Base-by-base conservation (phyloP, 257 asterid species). In the Fraxinus americana region DNA sequence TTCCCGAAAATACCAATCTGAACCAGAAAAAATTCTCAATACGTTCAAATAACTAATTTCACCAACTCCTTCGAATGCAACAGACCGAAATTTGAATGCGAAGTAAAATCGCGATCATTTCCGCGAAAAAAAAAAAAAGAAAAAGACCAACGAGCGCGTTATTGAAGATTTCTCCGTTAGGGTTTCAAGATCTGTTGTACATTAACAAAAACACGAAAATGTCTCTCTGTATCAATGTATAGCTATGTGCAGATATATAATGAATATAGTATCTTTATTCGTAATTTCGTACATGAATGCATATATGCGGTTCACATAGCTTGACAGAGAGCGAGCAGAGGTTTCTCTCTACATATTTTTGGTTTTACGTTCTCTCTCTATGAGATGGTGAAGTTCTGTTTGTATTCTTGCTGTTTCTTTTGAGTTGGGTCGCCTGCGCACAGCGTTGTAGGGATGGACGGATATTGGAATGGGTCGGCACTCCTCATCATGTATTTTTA, bases 391-490 rank as follows among this genome's bases (percentile, higher is more conserved):
- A 63, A 74, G 81, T 27, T 63, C 69, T 63, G 36, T 63, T 63
- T 73, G 29, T 59, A 81, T 84, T 76, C 70, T 74, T 75, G 75
- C 71, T 66, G 67, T 43, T 84, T 78, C 71, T 71, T 84, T 75
- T 52, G 83, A 82, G 86, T 82, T 84, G 81, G 82, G 85, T 80
- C 83, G 85, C 85, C 88, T 83, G 90, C 83, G 83, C 88, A 82
- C 52, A 43, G 1, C 14, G 48, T 34, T 4, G 36, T 34, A 34
- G 6, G 36, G 36, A 34, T 4, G 36, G 36, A 5, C 6, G 6
- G 36, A 5, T 4, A 4, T 34, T 4, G 36, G 30, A 0, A 4
- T 5, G 35, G 35, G 1, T 32, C 5, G 35, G 5, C 35, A 5
- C 3, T 32, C 4, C 35, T 3, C 5, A 32, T 32, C 4, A 0